Evolutionary conservation across 1,139 yeast species (phyloP).

Genomic region (Citeromyces siamensis): DNA sequence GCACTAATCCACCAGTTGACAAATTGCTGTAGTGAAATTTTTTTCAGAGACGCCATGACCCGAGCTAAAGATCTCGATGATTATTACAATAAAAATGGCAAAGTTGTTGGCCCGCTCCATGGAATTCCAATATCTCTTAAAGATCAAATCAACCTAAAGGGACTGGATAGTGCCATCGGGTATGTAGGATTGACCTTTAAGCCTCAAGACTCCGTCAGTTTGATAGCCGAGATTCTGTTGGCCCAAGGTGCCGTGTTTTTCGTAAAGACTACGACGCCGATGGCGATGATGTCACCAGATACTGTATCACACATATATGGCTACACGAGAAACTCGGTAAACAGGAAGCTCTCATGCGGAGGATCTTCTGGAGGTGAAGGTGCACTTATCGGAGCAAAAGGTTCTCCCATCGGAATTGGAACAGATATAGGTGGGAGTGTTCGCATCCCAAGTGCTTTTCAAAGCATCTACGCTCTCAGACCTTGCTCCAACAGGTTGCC

Average conservation of each 20-base stretch:
- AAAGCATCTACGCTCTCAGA: constrained; percentile 40
- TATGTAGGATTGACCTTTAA: constrained; percentile 22
- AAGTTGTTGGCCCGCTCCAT: constrained; percentile 42
- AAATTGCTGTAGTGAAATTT: constrained; percentile 30
- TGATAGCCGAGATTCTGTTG: constrained; percentile 26
- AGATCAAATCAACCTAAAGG: constrained; percentile 35
- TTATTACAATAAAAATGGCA: constrained; percentile 21
- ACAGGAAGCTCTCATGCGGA: constrained; percentile 32
- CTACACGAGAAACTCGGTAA: constrained; percentile 31
- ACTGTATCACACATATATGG: constrained; percentile 33
- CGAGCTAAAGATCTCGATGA: constrained; percentile 36
- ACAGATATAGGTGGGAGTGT: constrained; percentile 59
- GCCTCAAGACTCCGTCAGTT: constrained; percentile 23
- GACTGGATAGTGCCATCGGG: constrained; percentile 32
- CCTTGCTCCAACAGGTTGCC: constrained; percentile 41
- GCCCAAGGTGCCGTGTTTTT: constrained; percentile 41
- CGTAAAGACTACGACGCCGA: constrained; percentile 48
- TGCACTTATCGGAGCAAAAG: constrained; percentile 38
- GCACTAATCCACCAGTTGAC: constrained; percentile 46
- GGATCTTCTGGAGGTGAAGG: constrained; percentile 61
- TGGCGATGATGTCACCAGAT: constrained; percentile 42
- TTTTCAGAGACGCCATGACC: constrained; percentile 24
- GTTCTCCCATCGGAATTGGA: constrained; percentile 40
- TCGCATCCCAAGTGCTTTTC: constrained; percentile 41
- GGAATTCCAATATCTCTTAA: constrained; percentile 58